phyloP scores from a whole-genome alignment of 257 asterid genomes.

The Thymus quinquecostatus region DNA sequence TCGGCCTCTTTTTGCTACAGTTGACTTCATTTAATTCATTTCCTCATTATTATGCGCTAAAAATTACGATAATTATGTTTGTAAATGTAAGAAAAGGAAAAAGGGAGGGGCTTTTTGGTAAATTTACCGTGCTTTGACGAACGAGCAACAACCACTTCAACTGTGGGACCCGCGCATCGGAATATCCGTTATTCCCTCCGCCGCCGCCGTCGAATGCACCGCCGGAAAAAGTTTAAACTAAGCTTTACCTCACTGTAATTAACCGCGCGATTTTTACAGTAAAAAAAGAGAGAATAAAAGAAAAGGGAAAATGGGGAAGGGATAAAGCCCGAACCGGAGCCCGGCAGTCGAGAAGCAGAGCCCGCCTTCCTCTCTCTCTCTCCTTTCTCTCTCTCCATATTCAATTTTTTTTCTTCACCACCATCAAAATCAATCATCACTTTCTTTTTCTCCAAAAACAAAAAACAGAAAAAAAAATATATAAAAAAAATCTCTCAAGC shows the following conservation, averaged over 20 bases:
- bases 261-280: conserved; percentile 22
- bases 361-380: not conserved
- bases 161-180: not conserved
- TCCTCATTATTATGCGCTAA: not conserved
- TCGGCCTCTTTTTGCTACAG: conserved; percentile 32
- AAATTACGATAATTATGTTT: no score
- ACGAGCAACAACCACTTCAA: not conserved
- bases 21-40: conserved; percentile 50
- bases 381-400: conserved; percentile 24
- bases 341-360: conserved; percentile 10
- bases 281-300: not conserved
- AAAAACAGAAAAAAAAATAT: not conserved
- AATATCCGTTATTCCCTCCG: not conserved
- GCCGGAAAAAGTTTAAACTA: not conserved
- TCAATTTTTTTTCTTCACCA: conserved; percentile 23
- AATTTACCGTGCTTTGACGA: not conserved
- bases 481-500: conserved; percentile 4
- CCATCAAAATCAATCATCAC: conserved; percentile 34
- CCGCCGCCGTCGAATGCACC: not conserved
- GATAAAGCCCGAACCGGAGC: conserved; percentile 29
- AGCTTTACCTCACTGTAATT: not conserved
- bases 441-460: conserved; percentile 16
- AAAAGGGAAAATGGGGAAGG: not conserved
- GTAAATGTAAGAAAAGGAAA: not conserved
- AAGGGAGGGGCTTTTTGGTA: not conserved